Evolutionary conservation across 345 rosid species (phyloP).

Genomic region (Kandelia obovata): DNA sequence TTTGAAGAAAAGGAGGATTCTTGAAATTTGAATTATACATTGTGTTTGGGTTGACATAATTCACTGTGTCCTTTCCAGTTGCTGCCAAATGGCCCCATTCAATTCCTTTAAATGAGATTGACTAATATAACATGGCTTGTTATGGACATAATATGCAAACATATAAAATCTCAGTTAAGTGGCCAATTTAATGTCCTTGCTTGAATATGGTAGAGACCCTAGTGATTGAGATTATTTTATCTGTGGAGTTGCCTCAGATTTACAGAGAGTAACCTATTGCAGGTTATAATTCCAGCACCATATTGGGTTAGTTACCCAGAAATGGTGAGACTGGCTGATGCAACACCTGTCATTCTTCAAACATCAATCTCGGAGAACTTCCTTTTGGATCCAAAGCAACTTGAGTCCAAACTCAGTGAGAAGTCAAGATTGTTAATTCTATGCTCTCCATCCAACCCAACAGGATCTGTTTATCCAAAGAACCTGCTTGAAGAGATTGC

Average conservation of each 20-base stretch:
- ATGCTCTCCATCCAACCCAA: slow-evolving; percentile 96
- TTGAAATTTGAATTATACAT: background rate
- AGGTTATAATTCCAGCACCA: slow-evolving; percentile 98
- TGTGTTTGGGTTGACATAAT: background rate
- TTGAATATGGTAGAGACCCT: background rate
- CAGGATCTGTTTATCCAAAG: slow-evolving; percentile 96
- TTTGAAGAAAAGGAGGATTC: too few relatives aligned
- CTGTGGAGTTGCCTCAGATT: slow-evolving; percentile 3
- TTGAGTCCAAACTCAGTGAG: slow-evolving; percentile 65
- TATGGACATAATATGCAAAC: too few relatives aligned
- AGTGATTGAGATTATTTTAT: slow-evolving; percentile 4
- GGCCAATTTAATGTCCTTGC: background rate
- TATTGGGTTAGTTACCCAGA: slow-evolving; percentile 98
- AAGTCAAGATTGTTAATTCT: slow-evolving; percentile 87
- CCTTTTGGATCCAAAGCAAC: slow-evolving; percentile 77
- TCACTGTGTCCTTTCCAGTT: background rate
- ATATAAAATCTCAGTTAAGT: too few relatives aligned
- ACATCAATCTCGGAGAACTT: slow-evolving; percentile 78
- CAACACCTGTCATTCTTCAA: slow-evolving; percentile 86
- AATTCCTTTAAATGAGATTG: background rate
- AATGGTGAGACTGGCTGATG: slow-evolving; percentile 91
- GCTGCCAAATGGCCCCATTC: background rate
- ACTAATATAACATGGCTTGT: too few relatives aligned
- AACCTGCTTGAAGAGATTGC: slow-evolving; percentile 89
- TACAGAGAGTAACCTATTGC: background rate